phyloP scores from a whole-genome alignment of 768 basidiomycete genomes.

The Russula brevipes region DNA sequence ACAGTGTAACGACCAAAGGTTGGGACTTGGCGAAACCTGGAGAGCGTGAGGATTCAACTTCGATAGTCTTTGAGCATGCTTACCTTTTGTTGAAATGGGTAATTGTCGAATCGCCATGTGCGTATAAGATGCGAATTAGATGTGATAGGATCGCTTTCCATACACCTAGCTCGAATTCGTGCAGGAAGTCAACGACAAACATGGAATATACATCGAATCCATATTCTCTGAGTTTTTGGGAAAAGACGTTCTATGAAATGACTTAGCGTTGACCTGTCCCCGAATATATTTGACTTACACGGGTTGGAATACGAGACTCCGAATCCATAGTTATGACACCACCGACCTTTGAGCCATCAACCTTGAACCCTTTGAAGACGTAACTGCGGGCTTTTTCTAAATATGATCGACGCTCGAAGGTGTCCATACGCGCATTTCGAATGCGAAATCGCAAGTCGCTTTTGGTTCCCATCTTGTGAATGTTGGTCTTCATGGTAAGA shows the following conservation, averaged over 20 bases:
- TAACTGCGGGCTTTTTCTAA: too few relatives aligned
- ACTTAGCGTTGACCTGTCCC: neutral
- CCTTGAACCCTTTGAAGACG: too few relatives aligned
- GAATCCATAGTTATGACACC: too few relatives aligned
- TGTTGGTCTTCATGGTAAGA: neutral
- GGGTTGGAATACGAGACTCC: too few relatives aligned
- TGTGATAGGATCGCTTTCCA: slow-evolving; percentile 38
- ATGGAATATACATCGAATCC: slow-evolving; percentile 29
- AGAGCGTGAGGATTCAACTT: neutral
- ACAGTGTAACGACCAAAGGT: too few relatives aligned
- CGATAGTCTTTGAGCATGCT: too few relatives aligned
- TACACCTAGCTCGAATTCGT: slow-evolving; percentile 39
- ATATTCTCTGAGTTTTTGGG: slow-evolving; percentile 21
- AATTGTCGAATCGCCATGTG: neutral
- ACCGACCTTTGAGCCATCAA: too few relatives aligned
- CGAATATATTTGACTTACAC: neutral
- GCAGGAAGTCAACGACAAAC: slow-evolving; percentile 37
- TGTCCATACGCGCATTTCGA: too few relatives aligned
- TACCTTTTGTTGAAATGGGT: neutral
- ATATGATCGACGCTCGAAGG: too few relatives aligned
- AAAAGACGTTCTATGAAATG: slow-evolving; percentile 35
- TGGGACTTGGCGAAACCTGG: too few relatives aligned
- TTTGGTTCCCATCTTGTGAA: neutral
- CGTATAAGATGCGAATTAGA: slow-evolving; percentile 33
- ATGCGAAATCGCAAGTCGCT: too few relatives aligned